phyloP scores from a whole-genome alignment of 805 yeast genomes.

The Candida suzukii region DNA sequence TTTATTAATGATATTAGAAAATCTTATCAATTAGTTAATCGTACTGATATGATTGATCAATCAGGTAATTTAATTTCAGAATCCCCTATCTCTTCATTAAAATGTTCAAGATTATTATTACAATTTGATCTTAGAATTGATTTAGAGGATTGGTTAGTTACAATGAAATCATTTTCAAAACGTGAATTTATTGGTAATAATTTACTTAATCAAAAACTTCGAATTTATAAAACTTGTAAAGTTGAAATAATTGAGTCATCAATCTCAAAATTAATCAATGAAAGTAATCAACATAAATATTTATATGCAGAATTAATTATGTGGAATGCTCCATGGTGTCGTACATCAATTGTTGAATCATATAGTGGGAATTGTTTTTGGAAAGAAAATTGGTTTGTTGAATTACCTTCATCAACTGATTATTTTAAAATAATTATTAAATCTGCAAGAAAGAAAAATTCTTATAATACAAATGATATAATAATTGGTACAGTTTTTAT shows the following conservation, averaged over 20 bases:
- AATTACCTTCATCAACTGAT: slow-evolving; percentile 49
- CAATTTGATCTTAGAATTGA: slow-evolving; percentile 63
- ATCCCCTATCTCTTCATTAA: background rate
- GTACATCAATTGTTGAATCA: slow-evolving; percentile 58
- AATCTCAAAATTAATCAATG: slow-evolving; percentile 38
- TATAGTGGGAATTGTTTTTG: slow-evolving; percentile 57
- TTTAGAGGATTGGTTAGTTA: slow-evolving; percentile 72
- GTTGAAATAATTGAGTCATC: slow-evolving; percentile 50
- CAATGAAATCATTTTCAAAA: slow-evolving; percentile 55
- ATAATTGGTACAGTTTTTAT: slow-evolving; percentile 47
- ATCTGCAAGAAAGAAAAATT: slow-evolving; percentile 12
- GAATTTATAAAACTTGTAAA: slow-evolving; percentile 46
- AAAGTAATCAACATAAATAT: slow-evolving; percentile 4
- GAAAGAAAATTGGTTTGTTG: slow-evolving; percentile 70
- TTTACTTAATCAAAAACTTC: slow-evolving; percentile 27
- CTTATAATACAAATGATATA: slow-evolving; percentile 7
- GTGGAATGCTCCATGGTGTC: slow-evolving; percentile 72
- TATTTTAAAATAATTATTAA: slow-evolving; percentile 43
- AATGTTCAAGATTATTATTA: slow-evolving; percentile 34
- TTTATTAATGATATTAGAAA: slow-evolving; percentile 45
- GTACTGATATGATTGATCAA: slow-evolving; percentile 5
- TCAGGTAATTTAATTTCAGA: background rate
- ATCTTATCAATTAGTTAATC: slow-evolving; percentile 27
- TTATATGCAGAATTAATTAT: slow-evolving; percentile 65
- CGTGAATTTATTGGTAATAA: slow-evolving; percentile 37